phyloP scores from a whole-genome alignment of 108 stramenopile genomes.

The Cyclotella baltica region DNA sequence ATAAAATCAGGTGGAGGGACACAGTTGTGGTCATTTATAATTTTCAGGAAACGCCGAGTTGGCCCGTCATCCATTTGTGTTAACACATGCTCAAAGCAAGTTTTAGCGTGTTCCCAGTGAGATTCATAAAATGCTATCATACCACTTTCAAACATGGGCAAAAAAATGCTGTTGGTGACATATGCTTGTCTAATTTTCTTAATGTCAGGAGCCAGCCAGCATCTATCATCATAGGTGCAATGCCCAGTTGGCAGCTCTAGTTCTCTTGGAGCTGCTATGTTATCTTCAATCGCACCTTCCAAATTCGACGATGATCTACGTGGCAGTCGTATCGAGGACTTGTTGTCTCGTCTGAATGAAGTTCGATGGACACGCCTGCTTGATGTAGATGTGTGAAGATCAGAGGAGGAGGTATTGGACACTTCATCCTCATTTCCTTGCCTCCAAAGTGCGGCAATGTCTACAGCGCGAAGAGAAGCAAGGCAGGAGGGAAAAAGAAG shows the following conservation, averaged over 20 bases:
- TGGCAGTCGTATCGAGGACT: background rate
- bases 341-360: background rate
- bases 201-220: conserved; percentile 76
- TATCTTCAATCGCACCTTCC: conserved; percentile 35
- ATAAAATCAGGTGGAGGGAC: conserved; percentile 68
- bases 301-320: background rate
- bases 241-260: conserved; percentile 72
- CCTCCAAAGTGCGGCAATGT: conserved; percentile 75
- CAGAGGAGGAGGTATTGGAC: conserved; percentile 4
- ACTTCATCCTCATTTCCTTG: conserved; percentile 33
- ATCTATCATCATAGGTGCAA: conserved; percentile 60
- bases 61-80: conserved; percentile 81
- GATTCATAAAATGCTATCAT: conserved; percentile 69
- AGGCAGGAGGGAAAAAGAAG: background rate
- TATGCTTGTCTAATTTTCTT: conserved; percentile 68
- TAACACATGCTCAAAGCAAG: conserved; percentile 66
- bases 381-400: conserved; percentile 10
- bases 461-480: background rate
- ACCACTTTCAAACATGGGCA: conserved; percentile 77
- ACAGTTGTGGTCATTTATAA: conserved; percentile 69
- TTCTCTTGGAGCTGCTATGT: conserved; percentile 20
- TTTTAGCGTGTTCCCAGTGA: conserved; percentile 74
- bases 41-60: conserved; percentile 69
- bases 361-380: background rate
- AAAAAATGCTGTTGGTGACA: conserved; percentile 64